Evolutionary conservation across 2,329 filamentous ascomycete genomes (phyloP).

Genomic region (Exophiala sideris): DNA sequence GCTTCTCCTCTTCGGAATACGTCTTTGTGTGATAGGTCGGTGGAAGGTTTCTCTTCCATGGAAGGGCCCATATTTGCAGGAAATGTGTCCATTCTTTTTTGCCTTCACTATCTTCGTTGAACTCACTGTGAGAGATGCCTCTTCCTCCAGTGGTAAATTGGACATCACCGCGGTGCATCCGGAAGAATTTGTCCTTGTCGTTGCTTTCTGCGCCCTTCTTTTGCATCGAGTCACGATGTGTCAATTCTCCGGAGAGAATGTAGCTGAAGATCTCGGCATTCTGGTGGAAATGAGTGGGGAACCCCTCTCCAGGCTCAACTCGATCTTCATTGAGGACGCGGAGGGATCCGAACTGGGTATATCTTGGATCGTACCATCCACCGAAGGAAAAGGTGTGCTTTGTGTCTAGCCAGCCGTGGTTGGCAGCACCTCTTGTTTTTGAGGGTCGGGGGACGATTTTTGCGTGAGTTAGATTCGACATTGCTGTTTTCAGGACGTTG

Average conservation of each 20-base stretch:
- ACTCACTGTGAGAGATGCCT: constrained; percentile 75
- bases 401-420: constrained; percentile 84
- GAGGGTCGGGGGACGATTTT: constrained; percentile 75
- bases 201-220: constrained; percentile 61
- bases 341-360: constrained; percentile 69
- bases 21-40: constrained; percentile 73
- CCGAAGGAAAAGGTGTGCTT: constrained; percentile 87
- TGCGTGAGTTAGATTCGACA: constrained; percentile 63
- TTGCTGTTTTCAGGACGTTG: constrained; percentile 40
- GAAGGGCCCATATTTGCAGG: constrained; percentile 83
- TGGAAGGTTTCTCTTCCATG: constrained; percentile 68
- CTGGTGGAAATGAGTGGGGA: constrained; percentile 79
- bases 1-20: constrained; percentile 71
- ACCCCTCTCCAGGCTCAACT: constrained; percentile 69
- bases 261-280: constrained; percentile 91
- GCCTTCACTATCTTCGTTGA: constrained; percentile 81
- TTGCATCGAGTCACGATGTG: constrained; percentile 82
- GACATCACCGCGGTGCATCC: constrained; percentile 75
- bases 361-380: constrained; percentile 63
- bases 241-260: constrained; percentile 79
- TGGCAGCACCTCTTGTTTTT: constrained; percentile 66
- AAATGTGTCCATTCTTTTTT: constrained; percentile 70
- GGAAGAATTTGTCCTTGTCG: constrained; percentile 62
- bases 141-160: constrained; percentile 89
- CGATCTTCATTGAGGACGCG: constrained; percentile 88